These are phyloP conservation scores for Coelastrella sp. DNA, from an alignment of 139 green algal species.

Conservation along the genomic window DNA sequence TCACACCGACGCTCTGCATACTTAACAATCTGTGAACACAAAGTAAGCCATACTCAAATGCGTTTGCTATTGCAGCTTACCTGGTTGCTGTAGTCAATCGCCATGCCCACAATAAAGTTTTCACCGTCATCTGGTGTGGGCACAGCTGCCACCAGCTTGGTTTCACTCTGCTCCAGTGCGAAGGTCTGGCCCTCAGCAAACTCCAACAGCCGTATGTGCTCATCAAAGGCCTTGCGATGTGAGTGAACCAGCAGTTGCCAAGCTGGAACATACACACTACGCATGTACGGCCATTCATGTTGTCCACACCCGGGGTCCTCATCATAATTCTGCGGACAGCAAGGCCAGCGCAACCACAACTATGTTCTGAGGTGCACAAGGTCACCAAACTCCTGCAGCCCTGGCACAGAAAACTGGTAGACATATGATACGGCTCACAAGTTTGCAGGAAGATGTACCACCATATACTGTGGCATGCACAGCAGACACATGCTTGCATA, in stretches of 20 bases:
- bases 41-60: background rate
- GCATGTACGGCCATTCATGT: conserved; percentile 46
- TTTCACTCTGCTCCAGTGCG: conserved; percentile 40
- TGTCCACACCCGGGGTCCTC: conserved; percentile 24
- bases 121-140: conserved; percentile 22
- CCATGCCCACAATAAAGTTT: conserved; percentile 45
- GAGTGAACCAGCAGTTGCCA: conserved; percentile 33
- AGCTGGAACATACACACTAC: conserved; percentile 2
- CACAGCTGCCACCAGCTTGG: conserved; percentile 12
- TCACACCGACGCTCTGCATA: too few species aligned
- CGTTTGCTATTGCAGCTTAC: background rate
- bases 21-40: too few species aligned
- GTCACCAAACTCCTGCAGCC: too few species aligned
- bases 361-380: too few species aligned
- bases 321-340: conserved; percentile 13
- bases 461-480: too few species aligned
- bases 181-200: background rate
- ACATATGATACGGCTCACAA: background rate
- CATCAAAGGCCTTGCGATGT: conserved; percentile 31
- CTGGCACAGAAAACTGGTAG: too few species aligned
- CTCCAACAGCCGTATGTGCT: conserved; percentile 22
- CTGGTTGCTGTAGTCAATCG: conserved; percentile 45
- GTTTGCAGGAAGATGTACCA: background rate
- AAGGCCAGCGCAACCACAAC: too few species aligned
- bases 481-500: too few species aligned